Conservation (phyloP, 768 basidiomycete genomes). For the Lactifluus subvellereus region DNA sequence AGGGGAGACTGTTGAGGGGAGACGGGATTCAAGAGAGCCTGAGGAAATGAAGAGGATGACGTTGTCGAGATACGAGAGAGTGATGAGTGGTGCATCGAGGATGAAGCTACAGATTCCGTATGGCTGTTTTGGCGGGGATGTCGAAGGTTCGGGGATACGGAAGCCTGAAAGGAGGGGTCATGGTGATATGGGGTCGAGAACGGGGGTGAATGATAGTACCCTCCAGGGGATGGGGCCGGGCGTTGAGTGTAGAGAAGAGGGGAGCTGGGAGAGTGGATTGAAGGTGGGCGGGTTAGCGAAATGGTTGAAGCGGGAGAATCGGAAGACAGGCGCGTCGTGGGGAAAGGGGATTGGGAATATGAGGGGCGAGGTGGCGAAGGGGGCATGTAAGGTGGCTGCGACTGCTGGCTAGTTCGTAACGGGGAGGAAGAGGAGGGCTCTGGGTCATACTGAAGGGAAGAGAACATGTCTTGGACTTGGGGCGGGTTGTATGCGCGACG, state of each 20-base stretch:
- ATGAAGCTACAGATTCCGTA: constrained; percentile 8
- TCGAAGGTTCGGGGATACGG: constrained; percentile 15
- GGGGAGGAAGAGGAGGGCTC: not conserved
- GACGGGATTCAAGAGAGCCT: constrained; percentile 24
- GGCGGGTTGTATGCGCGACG: constrained; percentile 9
- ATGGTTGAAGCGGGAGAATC: constrained; percentile 13
- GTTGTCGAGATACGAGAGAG: constrained; percentile 15
- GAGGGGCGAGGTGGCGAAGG: constrained; percentile 12
- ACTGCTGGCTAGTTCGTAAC: constrained; percentile 13
- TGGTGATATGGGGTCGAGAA: constrained; percentile 2
- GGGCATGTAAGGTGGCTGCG: not conserved
- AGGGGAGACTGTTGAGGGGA: constrained; percentile 27
- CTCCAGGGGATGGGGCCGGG: not conserved
- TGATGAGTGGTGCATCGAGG: constrained; percentile 8
- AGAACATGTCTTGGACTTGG: constrained; percentile 9
- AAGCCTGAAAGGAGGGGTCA: constrained; percentile 2
- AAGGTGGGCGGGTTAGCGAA: constrained; percentile 13
- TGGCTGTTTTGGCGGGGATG: constrained; percentile 9
- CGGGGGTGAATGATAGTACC: constrained; percentile 11
- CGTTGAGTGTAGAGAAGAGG: constrained; percentile 17
- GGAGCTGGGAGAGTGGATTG: constrained; percentile 11
- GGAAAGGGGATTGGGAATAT: constrained; percentile 17
- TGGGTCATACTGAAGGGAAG: constrained; percentile 1
- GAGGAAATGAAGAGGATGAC: constrained; percentile 22
- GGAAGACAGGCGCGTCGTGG: constrained; percentile 10